phyloP scores from a whole-genome alignment of 306 rosid species.

The Quercus wislizeni region DNA sequence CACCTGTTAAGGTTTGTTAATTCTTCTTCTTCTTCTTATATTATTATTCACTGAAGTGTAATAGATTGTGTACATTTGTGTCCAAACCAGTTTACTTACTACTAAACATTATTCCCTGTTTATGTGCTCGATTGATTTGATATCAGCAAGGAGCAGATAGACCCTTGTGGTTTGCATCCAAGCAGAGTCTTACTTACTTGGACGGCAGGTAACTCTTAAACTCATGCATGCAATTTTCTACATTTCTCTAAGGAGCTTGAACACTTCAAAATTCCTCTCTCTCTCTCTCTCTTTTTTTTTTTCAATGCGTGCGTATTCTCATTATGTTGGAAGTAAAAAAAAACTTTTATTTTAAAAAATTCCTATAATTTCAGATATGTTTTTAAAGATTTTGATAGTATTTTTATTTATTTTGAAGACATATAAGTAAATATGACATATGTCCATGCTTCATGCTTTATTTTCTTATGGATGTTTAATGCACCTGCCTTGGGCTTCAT shows the following conservation, averaged over 20 bases:
- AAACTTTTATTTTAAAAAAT: too few species aligned
- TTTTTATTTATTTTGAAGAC: too few species aligned
- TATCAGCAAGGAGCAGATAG: constrained; percentile 89
- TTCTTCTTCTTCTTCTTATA: not conserved
- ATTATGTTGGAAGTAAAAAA: too few species aligned
- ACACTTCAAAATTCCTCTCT: too few species aligned
- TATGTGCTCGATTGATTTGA: constrained; percentile 7
- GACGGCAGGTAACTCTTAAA: constrained; percentile 75
- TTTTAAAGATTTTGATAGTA: too few species aligned
- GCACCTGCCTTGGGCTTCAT: not conserved
- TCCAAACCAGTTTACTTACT: not conserved
- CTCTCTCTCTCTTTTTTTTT: too few species aligned
- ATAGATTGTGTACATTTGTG: not conserved
- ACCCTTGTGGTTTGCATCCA: constrained; percentile 94
- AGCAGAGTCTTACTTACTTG: constrained; percentile 93
- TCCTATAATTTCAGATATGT: too few species aligned
- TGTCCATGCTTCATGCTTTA: too few species aligned
- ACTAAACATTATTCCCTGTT: not conserved
- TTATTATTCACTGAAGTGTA: not conserved
- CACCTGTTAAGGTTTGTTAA: constrained; percentile 78
- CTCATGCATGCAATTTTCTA: not conserved
- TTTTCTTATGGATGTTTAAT: too few species aligned
- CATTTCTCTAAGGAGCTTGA: not conserved
- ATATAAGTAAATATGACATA: too few species aligned
- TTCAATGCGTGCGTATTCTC: too few species aligned